These are phyloP conservation scores for Spathaspora jeffriesii DNA, from an alignment of 1,139 yeast genomes.

Conservation along the genomic window DNA sequence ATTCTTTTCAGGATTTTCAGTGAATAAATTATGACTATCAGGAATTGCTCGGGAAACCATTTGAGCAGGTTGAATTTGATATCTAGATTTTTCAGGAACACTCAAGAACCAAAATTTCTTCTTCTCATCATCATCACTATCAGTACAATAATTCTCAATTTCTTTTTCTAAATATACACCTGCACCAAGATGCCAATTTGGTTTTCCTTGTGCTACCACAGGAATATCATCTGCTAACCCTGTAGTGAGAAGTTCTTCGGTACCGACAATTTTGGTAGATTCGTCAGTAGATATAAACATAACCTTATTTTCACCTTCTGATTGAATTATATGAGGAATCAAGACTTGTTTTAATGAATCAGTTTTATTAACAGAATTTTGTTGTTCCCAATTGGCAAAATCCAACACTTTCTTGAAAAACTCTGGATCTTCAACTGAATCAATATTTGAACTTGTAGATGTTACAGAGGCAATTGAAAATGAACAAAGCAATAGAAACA, in stretches of 20 bases:
- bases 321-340: neutral
- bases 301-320: neutral
- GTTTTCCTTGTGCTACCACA: slow-evolving; percentile 3
- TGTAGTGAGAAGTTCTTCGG: neutral
- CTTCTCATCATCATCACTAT: slow-evolving; percentile 11
- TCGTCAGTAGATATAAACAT: neutral
- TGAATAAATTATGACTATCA: slow-evolving; percentile 11
- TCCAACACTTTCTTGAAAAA: slow-evolving; percentile 9
- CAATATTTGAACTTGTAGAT: neutral
- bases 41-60: slow-evolving; percentile 11
- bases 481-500: neutral
- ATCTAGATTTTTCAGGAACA: slow-evolving; percentile 3
- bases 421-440: slow-evolving; percentile 8
- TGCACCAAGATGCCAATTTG: slow-evolving; percentile 15
- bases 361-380: neutral
- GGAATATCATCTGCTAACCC: neutral
- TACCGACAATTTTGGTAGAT: neutral
- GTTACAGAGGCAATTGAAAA: neutral
- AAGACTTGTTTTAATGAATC: neutral
- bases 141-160: slow-evolving; percentile 8
- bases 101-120: slow-evolving; percentile 17
- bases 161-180: slow-evolving; percentile 16
- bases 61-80: slow-evolving; percentile 1
- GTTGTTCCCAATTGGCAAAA: slow-evolving; percentile 9
- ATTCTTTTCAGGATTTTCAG: slow-evolving; percentile 5